Evolutionary conservation across 352 stramenopile species (phyloP).

Genomic region (Thalassiosira mediterranea): DNA sequence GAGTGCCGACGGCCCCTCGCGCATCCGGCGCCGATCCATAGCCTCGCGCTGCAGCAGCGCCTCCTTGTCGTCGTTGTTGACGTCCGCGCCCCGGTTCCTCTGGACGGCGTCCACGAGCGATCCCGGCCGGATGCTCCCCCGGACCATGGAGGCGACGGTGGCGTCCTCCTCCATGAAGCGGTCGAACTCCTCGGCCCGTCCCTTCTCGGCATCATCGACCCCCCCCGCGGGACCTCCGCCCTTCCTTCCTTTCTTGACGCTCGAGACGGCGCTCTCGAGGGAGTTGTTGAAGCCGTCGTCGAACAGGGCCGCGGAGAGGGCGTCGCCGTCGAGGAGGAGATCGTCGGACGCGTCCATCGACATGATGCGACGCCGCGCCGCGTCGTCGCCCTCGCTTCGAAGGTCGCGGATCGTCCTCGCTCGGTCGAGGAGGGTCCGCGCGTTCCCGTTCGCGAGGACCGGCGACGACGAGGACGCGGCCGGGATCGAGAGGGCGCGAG

Average conservation of each 20-base stretch:
- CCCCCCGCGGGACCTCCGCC: background rate
- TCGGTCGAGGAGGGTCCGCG: slow-evolving; percentile 7
- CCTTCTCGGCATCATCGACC: slow-evolving; percentile 15
- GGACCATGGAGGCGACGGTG: slow-evolving; percentile 20
- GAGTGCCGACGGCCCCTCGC: background rate
- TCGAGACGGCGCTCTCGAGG: background rate
- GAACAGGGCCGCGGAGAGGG: slow-evolving; percentile 33
- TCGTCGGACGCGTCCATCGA: slow-evolving; percentile 4
- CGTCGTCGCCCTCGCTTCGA: background rate
- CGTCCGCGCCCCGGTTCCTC: slow-evolving; percentile 21
- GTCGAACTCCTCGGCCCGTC: slow-evolving; percentile 34
- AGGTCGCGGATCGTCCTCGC: slow-evolving; percentile 19
- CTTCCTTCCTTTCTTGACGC: background rate
- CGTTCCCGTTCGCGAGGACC: no score
- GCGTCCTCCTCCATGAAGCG: slow-evolving; percentile 38
- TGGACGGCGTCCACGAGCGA: slow-evolving; percentile 27
- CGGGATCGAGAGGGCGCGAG: no score
- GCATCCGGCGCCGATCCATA: slow-evolving; percentile 2
- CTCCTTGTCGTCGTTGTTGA: slow-evolving; percentile 23
- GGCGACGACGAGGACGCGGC: no score
- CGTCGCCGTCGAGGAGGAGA: slow-evolving; percentile 31
- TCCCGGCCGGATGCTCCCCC: slow-evolving; percentile 17
- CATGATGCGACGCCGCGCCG: background rate
- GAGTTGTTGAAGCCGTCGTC: slow-evolving; percentile 12
- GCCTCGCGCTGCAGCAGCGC: slow-evolving; percentile 26